A percentile compares a stretch with the other conserved stretches of the same genome.
Conservation (phyloP, 495 filamentous ascomycete species). For the Aspergillus avenaceus region DNA sequence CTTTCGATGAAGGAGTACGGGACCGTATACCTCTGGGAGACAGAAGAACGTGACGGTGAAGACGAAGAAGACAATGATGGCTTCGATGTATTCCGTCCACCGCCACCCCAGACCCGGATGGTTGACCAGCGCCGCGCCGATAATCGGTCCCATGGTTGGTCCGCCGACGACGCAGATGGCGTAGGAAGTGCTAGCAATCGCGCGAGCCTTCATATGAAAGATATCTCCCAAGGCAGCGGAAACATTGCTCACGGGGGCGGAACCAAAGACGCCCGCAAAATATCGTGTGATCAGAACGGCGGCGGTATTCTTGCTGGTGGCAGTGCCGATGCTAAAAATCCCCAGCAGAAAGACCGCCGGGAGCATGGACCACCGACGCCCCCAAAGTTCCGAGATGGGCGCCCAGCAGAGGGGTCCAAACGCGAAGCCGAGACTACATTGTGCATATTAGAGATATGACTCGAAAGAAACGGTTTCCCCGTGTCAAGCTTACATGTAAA, state of each 20-base stretch:
- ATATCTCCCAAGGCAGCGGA: constrained; percentile 49
- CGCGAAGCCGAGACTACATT: constrained; percentile 16
- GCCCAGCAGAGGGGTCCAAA: constrained; percentile 33
- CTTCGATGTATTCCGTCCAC: constrained; percentile 37
- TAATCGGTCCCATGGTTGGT: constrained; percentile 41
- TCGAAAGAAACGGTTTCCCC: too few species aligned
- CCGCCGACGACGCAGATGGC: constrained; percentile 39
- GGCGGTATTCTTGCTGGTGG: constrained; percentile 28
- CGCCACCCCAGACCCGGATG: constrained; percentile 37
- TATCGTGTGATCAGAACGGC: constrained; percentile 41
- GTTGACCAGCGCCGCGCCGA: constrained; percentile 41
- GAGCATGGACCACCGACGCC: constrained; percentile 35
- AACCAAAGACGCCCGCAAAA: constrained; percentile 46
- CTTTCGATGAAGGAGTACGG: constrained; percentile 27
- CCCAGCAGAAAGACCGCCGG: constrained; percentile 42
- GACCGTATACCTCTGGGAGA: constrained; percentile 30
- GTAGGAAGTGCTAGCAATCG: constrained; percentile 40
- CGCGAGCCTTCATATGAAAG: constrained; percentile 27
- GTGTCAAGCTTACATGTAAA: constrained; percentile 16
- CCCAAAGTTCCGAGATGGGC: constrained; percentile 42
- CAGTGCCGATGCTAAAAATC: constrained; percentile 42
- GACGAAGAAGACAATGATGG: constrained; percentile 24
- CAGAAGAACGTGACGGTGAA: constrained; percentile 25
- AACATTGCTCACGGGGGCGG: constrained; percentile 42
- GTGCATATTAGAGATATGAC: too few species aligned